Evolutionary conservation across 345 rosid genomes (phyloP).

Genomic region (Gossypium longicalyx): DNA sequence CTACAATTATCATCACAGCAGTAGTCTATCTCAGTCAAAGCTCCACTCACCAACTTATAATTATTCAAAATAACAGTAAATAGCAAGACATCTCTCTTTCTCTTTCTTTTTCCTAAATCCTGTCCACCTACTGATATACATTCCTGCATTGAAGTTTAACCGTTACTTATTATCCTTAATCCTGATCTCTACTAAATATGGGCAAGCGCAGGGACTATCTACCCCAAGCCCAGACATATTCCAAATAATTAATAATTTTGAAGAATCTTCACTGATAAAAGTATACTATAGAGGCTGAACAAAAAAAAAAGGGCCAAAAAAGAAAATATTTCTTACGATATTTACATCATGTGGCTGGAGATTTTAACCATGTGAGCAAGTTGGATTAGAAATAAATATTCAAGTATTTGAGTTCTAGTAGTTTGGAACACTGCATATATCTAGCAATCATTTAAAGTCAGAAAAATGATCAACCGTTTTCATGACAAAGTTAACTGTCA

Average conservation of each 20-base stretch:
- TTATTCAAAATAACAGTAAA: neutral
- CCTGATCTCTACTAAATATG: neutral
- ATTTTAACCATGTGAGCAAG: neutral
- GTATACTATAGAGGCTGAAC: neutral
- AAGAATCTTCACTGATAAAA: neutral
- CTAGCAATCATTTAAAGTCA: slow-evolving; percentile 1
- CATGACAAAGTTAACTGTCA: neutral
- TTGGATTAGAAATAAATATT: neutral
- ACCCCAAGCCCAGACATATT: neutral
- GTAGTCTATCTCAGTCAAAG: neutral
- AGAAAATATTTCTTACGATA: neutral
- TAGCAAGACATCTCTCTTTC: neutral
- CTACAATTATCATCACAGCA: neutral
- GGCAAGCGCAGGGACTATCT: neutral
- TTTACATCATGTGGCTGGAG: neutral
- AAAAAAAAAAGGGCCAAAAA: neutral
- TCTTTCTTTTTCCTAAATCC: neutral
- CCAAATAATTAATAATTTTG: neutral
- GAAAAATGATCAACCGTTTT: neutral
- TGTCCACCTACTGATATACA: neutral
- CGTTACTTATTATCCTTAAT: neutral
- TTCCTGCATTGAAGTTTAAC: neutral
- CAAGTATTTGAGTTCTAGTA: neutral
- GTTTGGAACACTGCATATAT: neutral
- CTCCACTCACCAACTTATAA: neutral